A percentile compares a stretch with the other conserved stretches of the same genome.
These are phyloP conservation scores for Collybiopsis confluens DNA, from an alignment of 768 basidiomycete genomes.

Conservation along the genomic window DNA sequence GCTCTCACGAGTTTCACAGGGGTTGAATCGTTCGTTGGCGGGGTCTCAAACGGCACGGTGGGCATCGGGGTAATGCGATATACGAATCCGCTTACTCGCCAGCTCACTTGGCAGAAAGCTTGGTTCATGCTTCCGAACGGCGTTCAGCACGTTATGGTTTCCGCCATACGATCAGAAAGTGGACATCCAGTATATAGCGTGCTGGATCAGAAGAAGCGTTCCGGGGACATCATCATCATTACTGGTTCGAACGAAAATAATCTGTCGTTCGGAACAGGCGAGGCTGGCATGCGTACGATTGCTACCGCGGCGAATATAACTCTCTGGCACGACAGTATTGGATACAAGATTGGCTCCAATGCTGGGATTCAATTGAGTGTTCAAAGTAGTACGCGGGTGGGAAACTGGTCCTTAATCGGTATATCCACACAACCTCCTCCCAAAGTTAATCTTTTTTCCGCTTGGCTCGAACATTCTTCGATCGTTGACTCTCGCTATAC, in stretches of 20 bases:
- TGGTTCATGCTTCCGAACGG: slow-evolving; percentile 72
- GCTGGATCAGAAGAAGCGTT: slow-evolving; percentile 57
- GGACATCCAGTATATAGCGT: slow-evolving; percentile 54
- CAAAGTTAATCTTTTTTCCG: slow-evolving; percentile 62
- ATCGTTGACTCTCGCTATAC: too few species aligned
- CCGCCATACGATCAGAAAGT: slow-evolving; percentile 41
- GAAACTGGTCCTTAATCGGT: slow-evolving; percentile 60
- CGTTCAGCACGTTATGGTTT: slow-evolving; percentile 59
- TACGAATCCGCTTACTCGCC: slow-evolving; percentile 54
- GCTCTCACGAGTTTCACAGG: slow-evolving; percentile 37
- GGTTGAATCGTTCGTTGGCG: slow-evolving; percentile 59
- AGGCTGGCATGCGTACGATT: background rate
- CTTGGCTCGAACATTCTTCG: slow-evolving; percentile 47
- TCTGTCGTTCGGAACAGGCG: background rate
- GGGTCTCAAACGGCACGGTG: slow-evolving; percentile 50
- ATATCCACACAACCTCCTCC: slow-evolving; percentile 54
- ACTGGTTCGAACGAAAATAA: slow-evolving; percentile 22
- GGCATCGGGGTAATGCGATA: slow-evolving; percentile 65
- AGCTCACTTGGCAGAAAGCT: slow-evolving; percentile 60
- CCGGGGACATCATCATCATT: slow-evolving; percentile 40
- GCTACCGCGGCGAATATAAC: slow-evolving; percentile 20
- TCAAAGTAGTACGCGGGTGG: slow-evolving; percentile 44
- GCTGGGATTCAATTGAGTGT: slow-evolving; percentile 31
- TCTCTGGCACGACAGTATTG: slow-evolving; percentile 66
- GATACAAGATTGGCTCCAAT: slow-evolving; percentile 44